Base-by-base conservation (phyloP, 768 basidiomycete genomes). In the Pulveroboletus sp. region DNA sequence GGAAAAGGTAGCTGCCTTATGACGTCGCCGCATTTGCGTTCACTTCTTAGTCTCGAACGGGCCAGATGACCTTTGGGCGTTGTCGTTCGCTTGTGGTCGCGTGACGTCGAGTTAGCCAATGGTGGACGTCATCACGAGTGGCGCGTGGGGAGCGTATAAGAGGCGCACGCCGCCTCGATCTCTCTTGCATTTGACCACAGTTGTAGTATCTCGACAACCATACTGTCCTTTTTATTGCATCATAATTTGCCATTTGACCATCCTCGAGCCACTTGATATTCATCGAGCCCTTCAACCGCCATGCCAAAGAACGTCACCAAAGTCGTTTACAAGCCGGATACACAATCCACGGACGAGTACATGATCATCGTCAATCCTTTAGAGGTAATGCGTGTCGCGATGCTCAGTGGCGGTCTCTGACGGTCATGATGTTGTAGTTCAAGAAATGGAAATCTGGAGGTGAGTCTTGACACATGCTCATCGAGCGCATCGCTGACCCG, bases 391-490 rank as follows among this genome's bases (percentile, higher is more conserved):
- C 39, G 37, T 52, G 40, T 45, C 39, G 33, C 29, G 24, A 49
- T 40, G 23, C 45, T 31, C 36, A 36, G 42, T 42, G 32, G 31
- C 43, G 32, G 31, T 16, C 23, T 37, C 52, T 57, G 41, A 57
- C 36, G 20, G 21, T 44, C 31, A 42, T 24, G 43, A 34, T 52
- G 49, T 31, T 33, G 39, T 55, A 90, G 89, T 87, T 70, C 67
- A 80, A 81, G 72, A 86, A 82, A 66, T 92, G 87, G 87, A 86
- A 81, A 67, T 76, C 70, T 10, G 89, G 87, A 77, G 88, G 90
- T 90, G 53, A 71, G 79, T 41, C 21, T 40, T 31, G 32, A 41
- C 24, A 1, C n/a, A 25, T 8, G 31, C 38, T 49, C 40, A 46
- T 51, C 47, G 47, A 37, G 42, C 19, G 13, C 35, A 49, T 50